These are phyloP conservation scores for Monosporascus sp. DNA, from an alignment of 2,329 filamentous ascomycete species.

Conservation along the genomic window DNA sequence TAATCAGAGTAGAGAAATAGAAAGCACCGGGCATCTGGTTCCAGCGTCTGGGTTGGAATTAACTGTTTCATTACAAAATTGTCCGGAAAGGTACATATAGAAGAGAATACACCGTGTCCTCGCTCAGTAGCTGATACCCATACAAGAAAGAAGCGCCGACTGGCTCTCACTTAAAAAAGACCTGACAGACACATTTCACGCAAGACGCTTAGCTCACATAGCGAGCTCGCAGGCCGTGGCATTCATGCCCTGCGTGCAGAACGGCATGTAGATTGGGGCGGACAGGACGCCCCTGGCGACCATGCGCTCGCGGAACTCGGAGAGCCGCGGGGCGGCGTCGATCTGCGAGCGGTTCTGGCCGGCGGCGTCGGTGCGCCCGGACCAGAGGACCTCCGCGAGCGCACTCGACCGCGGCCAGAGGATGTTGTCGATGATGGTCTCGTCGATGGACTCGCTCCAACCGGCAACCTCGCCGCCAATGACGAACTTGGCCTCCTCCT, in stretches of 20 bases:
- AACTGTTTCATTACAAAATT: no score
- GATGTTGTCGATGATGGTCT: conserved; percentile 67
- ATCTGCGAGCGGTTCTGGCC: conserved; percentile 68
- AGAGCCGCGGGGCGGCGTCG: conserved; percentile 62
- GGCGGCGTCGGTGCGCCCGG: conserved; percentile 58
- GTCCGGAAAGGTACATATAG: no score
- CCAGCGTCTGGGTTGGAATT: no score
- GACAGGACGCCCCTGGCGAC: conserved; percentile 61
- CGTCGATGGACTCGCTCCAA: conserved; percentile 77
- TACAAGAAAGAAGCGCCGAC: no score
- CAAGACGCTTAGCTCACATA: background rate
- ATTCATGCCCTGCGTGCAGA: conserved; percentile 58
- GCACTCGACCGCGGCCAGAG: conserved; percentile 74
- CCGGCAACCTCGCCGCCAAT: conserved; percentile 77
- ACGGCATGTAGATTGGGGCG: conserved; percentile 64
- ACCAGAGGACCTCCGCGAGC: conserved; percentile 77
- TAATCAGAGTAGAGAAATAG: no score
- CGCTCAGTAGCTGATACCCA: no score
- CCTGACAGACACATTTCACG: no score
- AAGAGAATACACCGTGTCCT: no score
- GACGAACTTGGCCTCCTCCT: conserved; percentile 59
- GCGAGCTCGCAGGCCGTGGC: conserved; percentile 39
- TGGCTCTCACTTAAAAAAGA: no score
- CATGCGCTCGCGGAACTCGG: conserved; percentile 72
- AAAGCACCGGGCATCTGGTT: no score